These are phyloP conservation scores for Tephrocybe rancida DNA, from an alignment of 768 basidiomycete genomes.

Conservation along the genomic window DNA sequence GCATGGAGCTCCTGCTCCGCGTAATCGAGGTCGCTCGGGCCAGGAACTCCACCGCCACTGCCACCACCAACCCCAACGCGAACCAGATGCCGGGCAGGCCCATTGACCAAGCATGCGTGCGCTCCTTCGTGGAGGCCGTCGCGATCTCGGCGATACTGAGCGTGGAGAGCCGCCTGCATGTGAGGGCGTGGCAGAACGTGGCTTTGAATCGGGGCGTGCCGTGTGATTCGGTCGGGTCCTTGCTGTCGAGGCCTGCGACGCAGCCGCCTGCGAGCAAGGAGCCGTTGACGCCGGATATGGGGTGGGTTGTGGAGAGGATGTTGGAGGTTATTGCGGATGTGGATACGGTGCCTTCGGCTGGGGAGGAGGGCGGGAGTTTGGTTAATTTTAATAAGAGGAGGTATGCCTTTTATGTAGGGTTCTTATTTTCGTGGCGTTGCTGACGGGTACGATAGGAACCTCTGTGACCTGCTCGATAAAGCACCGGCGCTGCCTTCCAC, in stretches of 20 bases:
- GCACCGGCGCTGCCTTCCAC: conserved; percentile 46
- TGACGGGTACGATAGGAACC: conserved; percentile 46
- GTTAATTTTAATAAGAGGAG: conserved; percentile 85
- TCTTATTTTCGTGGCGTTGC: conserved; percentile 6
- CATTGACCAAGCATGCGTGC: conserved; percentile 63
- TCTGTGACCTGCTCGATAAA: conserved; percentile 65
- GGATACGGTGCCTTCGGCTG: conserved; percentile 60
- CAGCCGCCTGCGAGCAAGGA: conserved; percentile 48
- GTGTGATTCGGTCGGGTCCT: conserved; percentile 60
- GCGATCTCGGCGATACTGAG: conserved; percentile 77
- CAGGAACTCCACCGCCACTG: conserved; percentile 53
- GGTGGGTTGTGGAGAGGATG: conserved; percentile 83
- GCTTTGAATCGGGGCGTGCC: conserved; percentile 61
- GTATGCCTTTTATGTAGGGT: conserved; percentile 36
- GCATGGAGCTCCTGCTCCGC: conserved; percentile 73
- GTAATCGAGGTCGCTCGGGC: conserved; percentile 76
- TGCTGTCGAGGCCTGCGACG: conserved; percentile 55
- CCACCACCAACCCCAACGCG: no score
- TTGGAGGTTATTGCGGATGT: conserved; percentile 77
- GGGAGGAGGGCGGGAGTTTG: conserved; percentile 57
- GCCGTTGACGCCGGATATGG: conserved; percentile 71
- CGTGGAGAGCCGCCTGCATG: conserved; percentile 76
- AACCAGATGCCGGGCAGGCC: conserved; percentile 33
- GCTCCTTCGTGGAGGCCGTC: conserved; percentile 82
- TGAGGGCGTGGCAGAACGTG: conserved; percentile 77